Conservation (phyloP, 148 eudicot genomes). For the Agrostemma githago region DNA sequence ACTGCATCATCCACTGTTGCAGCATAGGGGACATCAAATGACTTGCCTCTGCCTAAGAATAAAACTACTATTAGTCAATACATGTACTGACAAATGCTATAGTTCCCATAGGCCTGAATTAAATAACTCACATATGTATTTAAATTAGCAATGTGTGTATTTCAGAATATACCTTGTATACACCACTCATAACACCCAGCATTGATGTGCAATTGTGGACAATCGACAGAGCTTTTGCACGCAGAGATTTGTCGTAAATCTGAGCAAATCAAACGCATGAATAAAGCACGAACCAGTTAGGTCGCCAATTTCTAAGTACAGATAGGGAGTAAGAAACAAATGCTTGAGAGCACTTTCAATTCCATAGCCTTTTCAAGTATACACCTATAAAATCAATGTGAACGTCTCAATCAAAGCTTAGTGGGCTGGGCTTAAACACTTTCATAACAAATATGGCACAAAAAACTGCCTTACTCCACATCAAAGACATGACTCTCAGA, state of each 20-base stretch:
- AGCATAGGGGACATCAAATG: constrained; percentile 66
- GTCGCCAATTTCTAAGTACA: not conserved
- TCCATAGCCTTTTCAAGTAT: not conserved
- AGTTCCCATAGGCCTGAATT: not conserved
- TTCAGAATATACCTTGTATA: constrained; percentile 64
- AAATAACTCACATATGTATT: not conserved
- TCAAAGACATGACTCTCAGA: not conserved
- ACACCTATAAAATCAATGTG: not conserved
- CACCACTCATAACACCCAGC: constrained; percentile 83
- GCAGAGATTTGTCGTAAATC: constrained; percentile 67
- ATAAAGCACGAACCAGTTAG: constrained; percentile 9
- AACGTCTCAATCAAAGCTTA: constrained; percentile 3
- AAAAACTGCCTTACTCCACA: not conserved
- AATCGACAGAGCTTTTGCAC: constrained; percentile 74
- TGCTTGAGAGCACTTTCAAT: not conserved
- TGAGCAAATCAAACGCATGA: constrained; percentile 25
- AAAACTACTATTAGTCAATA: constrained; percentile 22
- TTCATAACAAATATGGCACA: not conserved
- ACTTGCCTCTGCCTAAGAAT: constrained; percentile 64
- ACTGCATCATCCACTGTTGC: constrained; percentile 78
- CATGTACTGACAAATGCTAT: constrained; percentile 5
- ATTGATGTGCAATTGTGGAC: constrained; percentile 71
- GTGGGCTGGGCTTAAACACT: not conserved
- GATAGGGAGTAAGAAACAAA: not conserved
- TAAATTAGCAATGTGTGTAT: constrained; percentile 8